Evolutionary conservation across 202 grass and related monocot species (phyloP), one percentile per base, ranked within the genome.

Genomic region (Thinopyrum obtusiflorum): DNA sequence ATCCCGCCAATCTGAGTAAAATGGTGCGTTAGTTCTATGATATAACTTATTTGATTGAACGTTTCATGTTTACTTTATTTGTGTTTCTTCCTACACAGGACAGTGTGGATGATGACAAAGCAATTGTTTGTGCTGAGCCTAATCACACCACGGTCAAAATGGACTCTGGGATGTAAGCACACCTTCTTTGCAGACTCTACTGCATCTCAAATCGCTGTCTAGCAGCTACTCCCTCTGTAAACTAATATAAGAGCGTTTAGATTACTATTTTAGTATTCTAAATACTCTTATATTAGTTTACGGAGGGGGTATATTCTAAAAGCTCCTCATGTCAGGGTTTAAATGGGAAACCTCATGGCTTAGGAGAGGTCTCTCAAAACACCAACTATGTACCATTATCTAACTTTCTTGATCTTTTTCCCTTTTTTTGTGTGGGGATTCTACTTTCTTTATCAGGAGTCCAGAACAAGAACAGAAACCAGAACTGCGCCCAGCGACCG

Each of bases 1-100:
- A 83, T 83, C 82, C 88, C 27, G 5, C 40, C 33, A 85, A 83
- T 71, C 68, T 10, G 59, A 88, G 68, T 76, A 89, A 93, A 82
- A 83, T 47, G 91, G 88, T 93, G 49, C 2, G 82, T 61, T 75
- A 57, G 27, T 1, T 62, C 11, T 83, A 21, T 21, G 70, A 77
- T 26, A 47, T 21, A 49, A 63, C 53, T 25, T 61, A 0, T 75
- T 79, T 75, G 15, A 69, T 14, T 80, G 77, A 82, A 53, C 14
- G 35, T 11, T 47, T 57, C 79, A 59, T 44, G 70, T 64, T 61
- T 33, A 8, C 18, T 80, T 60, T 64, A 39, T 75, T 78, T 66
- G 37, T 42, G 8, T 77, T 81, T 61, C 15, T 84, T 68, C 13
- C 51, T 83, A 40, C 20, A n/a, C 73, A 83, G 81, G 80, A 63